A percentile compares a stretch with the other conserved stretches of the same genome.
Evolutionary conservation across 2,329 filamentous ascomycete genomes (phyloP).

Genomic region (Fusarium papillatum): DNA sequence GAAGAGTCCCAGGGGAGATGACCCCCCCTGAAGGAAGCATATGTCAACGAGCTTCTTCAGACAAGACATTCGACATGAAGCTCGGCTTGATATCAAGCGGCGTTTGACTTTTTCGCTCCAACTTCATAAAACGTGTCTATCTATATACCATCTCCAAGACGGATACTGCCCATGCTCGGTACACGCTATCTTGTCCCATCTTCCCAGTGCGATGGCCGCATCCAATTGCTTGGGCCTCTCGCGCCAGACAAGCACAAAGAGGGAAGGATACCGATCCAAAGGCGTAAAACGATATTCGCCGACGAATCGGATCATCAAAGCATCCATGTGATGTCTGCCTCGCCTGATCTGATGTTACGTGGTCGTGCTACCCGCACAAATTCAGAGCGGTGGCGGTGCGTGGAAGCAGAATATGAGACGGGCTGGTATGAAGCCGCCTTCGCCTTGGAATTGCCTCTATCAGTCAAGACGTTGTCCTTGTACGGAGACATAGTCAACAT

Average conservation of each 20-base stretch:
- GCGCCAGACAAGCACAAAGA: neutral
- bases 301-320: neutral
- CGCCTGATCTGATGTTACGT: neutral
- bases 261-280: neutral
- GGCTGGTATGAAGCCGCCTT: constrained; percentile 3
- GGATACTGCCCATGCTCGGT: neutral
- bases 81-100: no score
- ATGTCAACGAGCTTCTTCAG: no score
- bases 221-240: neutral
- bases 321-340: neutral
- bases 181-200: neutral
- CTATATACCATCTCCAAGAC: neutral
- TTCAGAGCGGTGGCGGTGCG: neutral
- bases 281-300: neutral
- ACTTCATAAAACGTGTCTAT: neutral
- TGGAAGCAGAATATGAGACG: neutral
- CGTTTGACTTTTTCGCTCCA: no score
- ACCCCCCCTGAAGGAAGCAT: no score
- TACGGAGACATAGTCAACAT: neutral
- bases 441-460: neutral
- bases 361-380: neutral
- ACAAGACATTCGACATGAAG: no score
- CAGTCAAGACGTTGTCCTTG: constrained; percentile 10
- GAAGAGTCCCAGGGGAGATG: no score
- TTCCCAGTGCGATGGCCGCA: neutral